Evolutionary conservation across 2,329 filamentous ascomycete genomes (phyloP).

Genomic region (Moelleriella libera): DNA sequence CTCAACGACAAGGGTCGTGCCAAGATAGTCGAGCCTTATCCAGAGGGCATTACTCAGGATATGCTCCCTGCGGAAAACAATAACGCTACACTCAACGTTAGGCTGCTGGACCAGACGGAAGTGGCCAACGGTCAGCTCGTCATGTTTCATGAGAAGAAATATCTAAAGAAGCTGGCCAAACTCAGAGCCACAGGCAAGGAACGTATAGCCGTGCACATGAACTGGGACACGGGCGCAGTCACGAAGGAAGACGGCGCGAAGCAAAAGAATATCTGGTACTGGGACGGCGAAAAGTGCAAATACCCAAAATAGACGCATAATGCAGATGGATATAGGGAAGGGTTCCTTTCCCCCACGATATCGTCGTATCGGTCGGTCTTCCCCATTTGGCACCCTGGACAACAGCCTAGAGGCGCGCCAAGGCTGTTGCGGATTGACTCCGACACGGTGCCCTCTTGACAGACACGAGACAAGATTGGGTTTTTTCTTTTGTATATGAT

Average conservation of each 20-base stretch:
- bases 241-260: constrained; percentile 1
- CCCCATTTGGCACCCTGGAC: background rate
- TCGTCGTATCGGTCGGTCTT: background rate
- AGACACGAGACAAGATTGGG: background rate
- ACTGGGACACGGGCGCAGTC: background rate
- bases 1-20: constrained; percentile 1
- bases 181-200: background rate
- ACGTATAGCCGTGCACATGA: constrained; percentile 1
- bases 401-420: background rate
- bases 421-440: background rate
- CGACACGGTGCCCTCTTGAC: background rate
- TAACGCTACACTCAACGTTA: background rate
- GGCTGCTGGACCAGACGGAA: constrained; percentile 1
- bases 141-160: background rate
- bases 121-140: constrained; percentile 1
- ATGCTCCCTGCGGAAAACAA: background rate
- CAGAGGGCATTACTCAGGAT: constrained; percentile 1
- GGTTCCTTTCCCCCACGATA: background rate
- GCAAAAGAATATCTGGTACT: background rate
- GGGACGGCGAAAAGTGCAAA: background rate
- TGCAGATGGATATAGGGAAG: background rate
- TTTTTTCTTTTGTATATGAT: background rate
- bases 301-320: background rate
- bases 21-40: background rate
- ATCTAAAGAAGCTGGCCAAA: background rate